Conservation (phyloP, 495 filamentous ascomycete species). For the Neurospora hispaniola region DNA sequence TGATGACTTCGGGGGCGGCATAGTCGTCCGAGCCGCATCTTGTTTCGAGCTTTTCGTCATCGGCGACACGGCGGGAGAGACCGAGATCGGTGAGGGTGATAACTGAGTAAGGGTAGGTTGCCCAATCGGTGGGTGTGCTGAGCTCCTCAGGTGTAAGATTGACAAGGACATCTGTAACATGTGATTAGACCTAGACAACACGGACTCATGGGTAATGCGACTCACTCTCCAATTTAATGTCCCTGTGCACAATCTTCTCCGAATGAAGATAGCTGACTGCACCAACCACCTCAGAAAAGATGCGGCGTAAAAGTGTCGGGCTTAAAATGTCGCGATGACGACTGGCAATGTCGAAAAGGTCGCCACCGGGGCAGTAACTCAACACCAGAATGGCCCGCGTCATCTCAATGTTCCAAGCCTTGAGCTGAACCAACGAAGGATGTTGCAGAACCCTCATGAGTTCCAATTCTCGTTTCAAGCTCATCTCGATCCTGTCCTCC, state of each 20-base stretch:
- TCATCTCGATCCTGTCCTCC: conserved; percentile 82
- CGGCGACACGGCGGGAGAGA: conserved; percentile 70
- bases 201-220: background rate
- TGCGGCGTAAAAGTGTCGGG: conserved; percentile 62
- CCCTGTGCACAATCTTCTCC: conserved; percentile 81
- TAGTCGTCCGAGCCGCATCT: conserved; percentile 95
- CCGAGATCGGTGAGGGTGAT: conserved; percentile 87
- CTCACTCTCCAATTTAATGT: conserved; percentile 97
- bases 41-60: conserved; percentile 72
- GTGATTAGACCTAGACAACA: background rate
- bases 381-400: conserved; percentile 74
- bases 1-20: conserved; percentile 88
- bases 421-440: conserved; percentile 80
- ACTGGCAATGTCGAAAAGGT: conserved; percentile 87
- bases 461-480: conserved; percentile 86
- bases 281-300: conserved; percentile 79
- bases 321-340: conserved; percentile 51
- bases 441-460: conserved; percentile 80
- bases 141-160: conserved; percentile 55
- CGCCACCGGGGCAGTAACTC: conserved; percentile 86
- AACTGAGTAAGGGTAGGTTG: conserved; percentile 64
- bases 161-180: conserved; percentile 67
- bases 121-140: conserved; percentile 44
- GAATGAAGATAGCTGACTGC: conserved; percentile 80
- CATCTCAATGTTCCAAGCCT: conserved; percentile 74